Base-by-base conservation (phyloP, 768 basidiomycete species). In the Butyriboletus loyo region DNA sequence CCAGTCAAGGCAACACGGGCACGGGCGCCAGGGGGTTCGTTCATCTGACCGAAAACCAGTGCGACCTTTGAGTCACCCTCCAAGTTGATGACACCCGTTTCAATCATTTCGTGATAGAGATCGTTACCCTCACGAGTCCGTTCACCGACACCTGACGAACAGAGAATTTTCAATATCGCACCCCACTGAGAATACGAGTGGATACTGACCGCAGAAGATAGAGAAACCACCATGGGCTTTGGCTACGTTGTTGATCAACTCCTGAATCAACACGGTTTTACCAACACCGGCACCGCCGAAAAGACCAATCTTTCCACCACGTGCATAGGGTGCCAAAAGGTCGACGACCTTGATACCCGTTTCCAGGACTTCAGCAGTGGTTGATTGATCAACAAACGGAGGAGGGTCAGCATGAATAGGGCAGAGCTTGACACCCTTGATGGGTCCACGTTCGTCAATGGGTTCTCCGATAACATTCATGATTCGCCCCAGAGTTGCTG, bases 161-260 rank as follows among this genome's bases (percentile, higher is more conserved):
- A 37, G 7, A 42, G 3, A 15, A 58, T 55, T 64, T 52, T 58
- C 46, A 45, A 52, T 42, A 40, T 41, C 40, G 42, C 28, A 50
- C 1, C 1, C 3, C 41, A 30, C 38, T 25, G 31, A 40, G 42
- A 44, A 44, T 17, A 21, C 1, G 8, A 22, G 19, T 7, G 19
- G 22, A 38, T 25, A 72, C 83, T 43, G 66, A 92, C 91, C 92
- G 66, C 91, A 93, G 86, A 98, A 98, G 73, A 98, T 97, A 43
- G 97, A 99, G 90, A 98, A 98, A 92, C 97, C 97, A 92, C 97
- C 97, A 73, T 99, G 97, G 48, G 97, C 97, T 81, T 99, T 99
- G 68, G 97, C 97, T 70, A 99, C 94, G 81, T 99, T 99, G 87
- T 99, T 98, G 80, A 99, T 99, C 70, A 99, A 88, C 72, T 98